Evolutionary conservation across 2,329 filamentous ascomycete species (phyloP), one percentile per base, ranked within the genome.

Genomic region (Colletotrichum shisoi): DNA sequence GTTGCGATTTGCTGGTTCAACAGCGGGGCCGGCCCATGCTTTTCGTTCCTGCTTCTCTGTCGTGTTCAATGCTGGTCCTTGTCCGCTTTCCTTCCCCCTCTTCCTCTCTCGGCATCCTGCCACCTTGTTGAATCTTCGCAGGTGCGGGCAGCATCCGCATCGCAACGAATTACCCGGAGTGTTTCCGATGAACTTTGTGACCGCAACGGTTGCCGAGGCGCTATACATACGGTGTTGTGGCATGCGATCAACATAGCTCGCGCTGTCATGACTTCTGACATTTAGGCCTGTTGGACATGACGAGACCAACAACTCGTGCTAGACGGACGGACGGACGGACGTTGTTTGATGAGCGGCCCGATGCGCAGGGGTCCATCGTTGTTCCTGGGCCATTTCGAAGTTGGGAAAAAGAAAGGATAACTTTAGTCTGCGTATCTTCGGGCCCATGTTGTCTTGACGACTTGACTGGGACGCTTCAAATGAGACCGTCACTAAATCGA

Each of bases 1-100:
- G 53, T 67, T 67, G 64, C 64, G 64, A 67, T 67, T 67, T 27
- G 64, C 54, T 53, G 40, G 3, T 17, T 21, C 53, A 3, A 11
- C 5, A 42, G 54, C 42, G 40, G 60, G 60, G 53, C 44, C 39
- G 7, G 27, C 5, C 63, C 63, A 45, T 62, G 63, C 17, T 62
- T 58, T 4, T 9, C 17, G 12, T 40, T 21, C 46, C 46, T 53
- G 24, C 57, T 37, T 44, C 49, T 21, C 40, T 11, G 12, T 27
- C 27, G 42, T 48, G n/a, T 24, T n/a, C 34, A 34, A 39, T 39
- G 45, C 45, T 17, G 40, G 19, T 39, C 53, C 59, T 40, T 46
- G 52, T 57, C 61, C 60, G 60, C 40, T 67, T 21, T 58, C 53
- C 58, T 46, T 58, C 46, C n/a, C 44, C 21, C 19, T 40, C 17